Evolutionary conservation across 768 basidiomycete species (phyloP).

Genomic region (Boletus coccyginus): DNA sequence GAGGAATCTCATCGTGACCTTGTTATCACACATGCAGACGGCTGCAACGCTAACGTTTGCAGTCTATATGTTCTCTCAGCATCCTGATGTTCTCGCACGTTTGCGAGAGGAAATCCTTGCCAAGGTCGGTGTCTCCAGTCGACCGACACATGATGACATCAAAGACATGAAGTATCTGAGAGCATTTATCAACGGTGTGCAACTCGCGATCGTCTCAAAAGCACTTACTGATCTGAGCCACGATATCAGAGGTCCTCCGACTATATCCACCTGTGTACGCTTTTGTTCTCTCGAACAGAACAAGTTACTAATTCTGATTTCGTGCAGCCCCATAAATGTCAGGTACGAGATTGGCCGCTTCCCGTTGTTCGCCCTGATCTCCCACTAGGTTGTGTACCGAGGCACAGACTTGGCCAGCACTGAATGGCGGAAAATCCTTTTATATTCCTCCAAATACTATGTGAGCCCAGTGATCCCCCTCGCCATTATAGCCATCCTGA

Average conservation of each 20-base stretch:
- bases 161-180: slow-evolving; percentile 61
- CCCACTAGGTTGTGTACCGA: slow-evolving; percentile 13
- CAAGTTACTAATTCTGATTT: slow-evolving; percentile 3
- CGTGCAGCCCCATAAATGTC: slow-evolving; percentile 19
- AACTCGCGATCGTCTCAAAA: not conserved
- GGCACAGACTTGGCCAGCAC: slow-evolving; percentile 17
- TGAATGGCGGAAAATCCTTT: slow-evolving; percentile 40
- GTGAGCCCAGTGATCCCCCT: slow-evolving; percentile 12
- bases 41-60: slow-evolving; percentile 34
- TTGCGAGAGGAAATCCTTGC: slow-evolving; percentile 56
- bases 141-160: slow-evolving; percentile 56
- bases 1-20: not conserved
- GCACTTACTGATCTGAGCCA: not conserved
- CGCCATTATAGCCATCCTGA: not conserved
- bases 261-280: slow-evolving; percentile 32
- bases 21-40: slow-evolving; percentile 17
- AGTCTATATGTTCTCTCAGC: slow-evolving; percentile 47
- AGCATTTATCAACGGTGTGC: slow-evolving; percentile 61
- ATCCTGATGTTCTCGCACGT: slow-evolving; percentile 46
- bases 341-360: slow-evolving; percentile 11
- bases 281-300: not conserved
- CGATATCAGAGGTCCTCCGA: slow-evolving; percentile 29
- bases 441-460: slow-evolving; percentile 46
- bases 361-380: not conserved
- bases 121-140: slow-evolving; percentile 45